Evolutionary conservation across 129 eudicot genomes (phyloP).

Genomic region (Lactuca saligna): DNA sequence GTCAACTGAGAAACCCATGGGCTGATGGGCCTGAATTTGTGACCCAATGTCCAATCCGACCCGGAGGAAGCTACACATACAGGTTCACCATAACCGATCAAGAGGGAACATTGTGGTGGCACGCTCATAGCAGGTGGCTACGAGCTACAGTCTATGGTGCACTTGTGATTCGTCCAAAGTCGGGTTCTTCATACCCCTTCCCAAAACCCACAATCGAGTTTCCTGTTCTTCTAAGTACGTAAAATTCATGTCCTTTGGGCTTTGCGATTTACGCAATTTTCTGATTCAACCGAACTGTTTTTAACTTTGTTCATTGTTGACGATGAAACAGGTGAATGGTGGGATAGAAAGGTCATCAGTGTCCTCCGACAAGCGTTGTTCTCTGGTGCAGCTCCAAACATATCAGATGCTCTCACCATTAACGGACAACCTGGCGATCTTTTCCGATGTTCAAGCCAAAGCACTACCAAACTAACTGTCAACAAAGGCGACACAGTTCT

Average conservation of each 20-base stretch:
- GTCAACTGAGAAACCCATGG: slow-evolving; percentile 83
- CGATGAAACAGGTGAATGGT: slow-evolving; percentile 76
- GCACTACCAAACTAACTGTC: slow-evolving; percentile 46
- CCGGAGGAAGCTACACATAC: slow-evolving; percentile 74
- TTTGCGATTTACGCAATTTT: background rate
- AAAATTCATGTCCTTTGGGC: background rate
- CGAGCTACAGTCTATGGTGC: slow-evolving; percentile 95
- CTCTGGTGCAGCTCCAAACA: slow-evolving; percentile 72
- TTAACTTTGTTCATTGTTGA: background rate
- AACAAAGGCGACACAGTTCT: slow-evolving; percentile 70
- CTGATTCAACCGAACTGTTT: background rate
- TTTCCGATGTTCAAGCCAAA: slow-evolving; percentile 69
- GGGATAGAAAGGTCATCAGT: slow-evolving; percentile 63
- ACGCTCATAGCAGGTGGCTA: slow-evolving; percentile 90
- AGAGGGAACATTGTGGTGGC: slow-evolving; percentile 93
- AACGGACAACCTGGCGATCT: slow-evolving; percentile 94
- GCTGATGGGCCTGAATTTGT: slow-evolving; percentile 85
- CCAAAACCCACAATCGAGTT: slow-evolving; percentile 56
- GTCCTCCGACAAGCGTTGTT: slow-evolving; percentile 53
- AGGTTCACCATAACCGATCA: slow-evolving; percentile 59
- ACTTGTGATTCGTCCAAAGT: slow-evolving; percentile 58
- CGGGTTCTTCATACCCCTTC: slow-evolving; percentile 66
- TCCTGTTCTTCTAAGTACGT: slow-evolving; percentile 67
- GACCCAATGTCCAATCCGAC: slow-evolving; percentile 83
- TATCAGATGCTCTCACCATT: slow-evolving; percentile 78